These are phyloP conservation scores for Rhynchospora tenuis DNA, from an alignment of 176 grass and related monocot genomes.

Conservation along the genomic window DNA sequence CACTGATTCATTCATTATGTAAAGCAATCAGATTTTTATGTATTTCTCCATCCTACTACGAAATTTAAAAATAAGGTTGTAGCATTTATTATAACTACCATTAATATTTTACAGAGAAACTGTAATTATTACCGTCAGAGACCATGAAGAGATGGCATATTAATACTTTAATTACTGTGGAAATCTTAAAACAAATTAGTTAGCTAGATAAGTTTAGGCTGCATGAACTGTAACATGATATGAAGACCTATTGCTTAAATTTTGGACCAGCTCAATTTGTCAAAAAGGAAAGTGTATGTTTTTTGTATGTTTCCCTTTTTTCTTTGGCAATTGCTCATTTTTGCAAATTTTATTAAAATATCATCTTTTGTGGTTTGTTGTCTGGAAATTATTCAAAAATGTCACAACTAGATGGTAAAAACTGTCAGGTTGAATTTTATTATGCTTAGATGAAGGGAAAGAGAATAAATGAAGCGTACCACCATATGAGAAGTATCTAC, in stretches of 20 bases:
- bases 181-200: not conserved
- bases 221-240: not conserved
- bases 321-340: no score
- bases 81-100: not conserved
- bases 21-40: not conserved
- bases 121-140: not conserved
- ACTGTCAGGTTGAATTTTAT: no score
- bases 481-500: conserved; percentile 68
- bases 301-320: no score
- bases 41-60: not conserved
- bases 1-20: not conserved
- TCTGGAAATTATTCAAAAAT: not conserved
- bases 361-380: not conserved
- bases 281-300: not conserved
- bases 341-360: not conserved
- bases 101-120: not conserved
- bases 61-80: not conserved
- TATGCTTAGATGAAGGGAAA: not conserved
- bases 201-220: not conserved
- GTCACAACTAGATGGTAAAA: not conserved
- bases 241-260: not conserved
- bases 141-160: not conserved
- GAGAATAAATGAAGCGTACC: conserved; percentile 27
- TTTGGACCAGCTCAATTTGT: not conserved
- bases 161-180: not conserved